A percentile compares a stretch with the other conserved stretches of the same genome.
Conservation (phyloP, 2,329 filamentous ascomycete genomes). For the Epichloe festucae region DNA sequence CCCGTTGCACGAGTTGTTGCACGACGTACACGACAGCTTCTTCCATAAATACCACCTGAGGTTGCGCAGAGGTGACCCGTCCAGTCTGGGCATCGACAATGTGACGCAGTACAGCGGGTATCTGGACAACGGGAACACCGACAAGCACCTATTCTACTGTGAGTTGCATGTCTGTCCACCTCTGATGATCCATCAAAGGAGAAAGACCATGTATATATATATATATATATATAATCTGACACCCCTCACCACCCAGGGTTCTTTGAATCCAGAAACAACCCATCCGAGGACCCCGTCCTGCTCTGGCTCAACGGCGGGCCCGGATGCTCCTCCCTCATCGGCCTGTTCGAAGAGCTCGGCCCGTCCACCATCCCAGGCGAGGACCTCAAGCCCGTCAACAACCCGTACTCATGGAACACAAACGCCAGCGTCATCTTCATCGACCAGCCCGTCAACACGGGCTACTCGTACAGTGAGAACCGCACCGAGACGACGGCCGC, state of each 20-base stretch:
- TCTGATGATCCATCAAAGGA: neutral
- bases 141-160: conserved; percentile 99
- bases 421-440: conserved; percentile 57
- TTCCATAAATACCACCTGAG: conserved; percentile 51
- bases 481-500: conserved; percentile 83
- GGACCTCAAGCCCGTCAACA: conserved; percentile 25
- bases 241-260: conserved; percentile 35
- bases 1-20: fast-evolving
- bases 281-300: conserved; percentile 29
- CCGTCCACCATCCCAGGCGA: conserved; percentile 53
- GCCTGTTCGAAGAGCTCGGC: conserved; percentile 56
- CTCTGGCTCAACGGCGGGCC: conserved; percentile 38
- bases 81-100: conserved; percentile 68
- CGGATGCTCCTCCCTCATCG: conserved; percentile 20
- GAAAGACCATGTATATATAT: no score
- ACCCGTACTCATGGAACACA: conserved; percentile 51
- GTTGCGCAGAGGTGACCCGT: conserved; percentile 80
- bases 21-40: fast-evolving
- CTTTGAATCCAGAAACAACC: conserved; percentile 29
- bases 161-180: conserved; percentile 24
- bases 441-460: conserved; percentile 40
- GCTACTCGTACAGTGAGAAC: conserved; percentile 43
- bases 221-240: neutral
- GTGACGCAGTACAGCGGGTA: conserved; percentile 98
- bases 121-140: conserved; percentile 85